A percentile compares a stretch with the other conserved stretches of the same genome.
Conservation (phyloP, 1,139 yeast species). For the Blastobotrys capitulatus region DNA sequence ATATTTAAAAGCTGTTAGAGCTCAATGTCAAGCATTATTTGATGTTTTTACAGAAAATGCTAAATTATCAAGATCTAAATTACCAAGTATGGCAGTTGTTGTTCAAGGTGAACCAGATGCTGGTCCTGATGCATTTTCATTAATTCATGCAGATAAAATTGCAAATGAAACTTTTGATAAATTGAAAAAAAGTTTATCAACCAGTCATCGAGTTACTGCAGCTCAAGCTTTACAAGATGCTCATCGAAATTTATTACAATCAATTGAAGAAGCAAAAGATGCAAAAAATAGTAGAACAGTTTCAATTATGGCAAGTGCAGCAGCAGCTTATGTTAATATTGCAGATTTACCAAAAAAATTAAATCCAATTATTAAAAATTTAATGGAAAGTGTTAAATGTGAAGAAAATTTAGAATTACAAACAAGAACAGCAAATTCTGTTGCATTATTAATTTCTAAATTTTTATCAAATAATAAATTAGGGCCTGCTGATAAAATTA, state of each 20-base stretch:
- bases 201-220: slow-evolving; percentile 67
- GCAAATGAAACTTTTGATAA: slow-evolving; percentile 61
- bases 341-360: slow-evolving; percentile 71
- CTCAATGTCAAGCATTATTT: slow-evolving; percentile 79
- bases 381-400: slow-evolving; percentile 88
- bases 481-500: slow-evolving; percentile 80
- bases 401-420: slow-evolving; percentile 69
- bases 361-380: slow-evolving; percentile 80
- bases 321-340: slow-evolving; percentile 51
- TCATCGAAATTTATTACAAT: slow-evolving; percentile 55
- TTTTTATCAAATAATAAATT: slow-evolving; percentile 53
- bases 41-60: slow-evolving; percentile 74
- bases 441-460: slow-evolving; percentile 56
- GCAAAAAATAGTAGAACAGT: slow-evolving; percentile 51
- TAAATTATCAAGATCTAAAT: slow-evolving; percentile 63
- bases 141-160: slow-evolving; percentile 70
- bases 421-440: slow-evolving; percentile 60
- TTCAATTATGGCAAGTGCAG: slow-evolving; percentile 66
- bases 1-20: slow-evolving; percentile 74
- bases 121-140: slow-evolving; percentile 87
- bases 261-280: slow-evolving; percentile 64
- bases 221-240: slow-evolving; percentile 77
- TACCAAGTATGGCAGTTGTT: slow-evolving; percentile 80
- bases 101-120: slow-evolving; percentile 95
- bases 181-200: slow-evolving; percentile 56